phyloP scores from a whole-genome alignment of 148 eudicot genomes.

The Rhododendron williamsianum region DNA sequence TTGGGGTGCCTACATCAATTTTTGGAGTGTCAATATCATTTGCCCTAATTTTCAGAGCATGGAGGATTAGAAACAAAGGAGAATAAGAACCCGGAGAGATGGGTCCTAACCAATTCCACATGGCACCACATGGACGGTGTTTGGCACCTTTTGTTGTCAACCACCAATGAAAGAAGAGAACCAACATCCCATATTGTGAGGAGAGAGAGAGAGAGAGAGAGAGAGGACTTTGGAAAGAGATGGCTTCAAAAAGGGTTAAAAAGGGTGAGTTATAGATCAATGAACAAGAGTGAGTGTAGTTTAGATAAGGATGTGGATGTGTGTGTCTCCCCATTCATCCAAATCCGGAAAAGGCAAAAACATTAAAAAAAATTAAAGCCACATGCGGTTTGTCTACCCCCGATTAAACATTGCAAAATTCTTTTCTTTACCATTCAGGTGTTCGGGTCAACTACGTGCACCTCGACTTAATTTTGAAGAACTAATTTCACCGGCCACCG shows the following conservation, averaged over 20 bases:
- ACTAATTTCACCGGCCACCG: no score
- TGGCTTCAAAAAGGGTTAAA: background rate
- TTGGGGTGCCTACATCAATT: no score
- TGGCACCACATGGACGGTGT: conserved; percentile 2
- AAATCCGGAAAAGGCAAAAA: background rate
- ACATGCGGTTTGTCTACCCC: background rate
- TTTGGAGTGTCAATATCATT: no score
- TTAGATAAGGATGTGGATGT: background rate
- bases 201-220: background rate
- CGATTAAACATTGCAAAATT: background rate
- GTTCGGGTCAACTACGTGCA: background rate
- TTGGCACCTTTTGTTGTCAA: background rate
- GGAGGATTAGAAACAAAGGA: background rate
- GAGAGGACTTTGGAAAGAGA: background rate
- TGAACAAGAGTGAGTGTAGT: background rate
- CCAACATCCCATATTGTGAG: background rate
- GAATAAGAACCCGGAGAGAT: background rate
- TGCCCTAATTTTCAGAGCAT: background rate
- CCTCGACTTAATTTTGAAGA: no score
- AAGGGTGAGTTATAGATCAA: background rate
- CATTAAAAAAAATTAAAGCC: background rate
- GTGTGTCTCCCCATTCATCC: background rate
- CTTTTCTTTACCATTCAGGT: background rate
- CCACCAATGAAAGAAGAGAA: background rate
- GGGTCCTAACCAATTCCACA: background rate